Conservation (phyloP, 495 filamentous ascomycete genomes). For the Chaetomium cochliodes region DNA sequence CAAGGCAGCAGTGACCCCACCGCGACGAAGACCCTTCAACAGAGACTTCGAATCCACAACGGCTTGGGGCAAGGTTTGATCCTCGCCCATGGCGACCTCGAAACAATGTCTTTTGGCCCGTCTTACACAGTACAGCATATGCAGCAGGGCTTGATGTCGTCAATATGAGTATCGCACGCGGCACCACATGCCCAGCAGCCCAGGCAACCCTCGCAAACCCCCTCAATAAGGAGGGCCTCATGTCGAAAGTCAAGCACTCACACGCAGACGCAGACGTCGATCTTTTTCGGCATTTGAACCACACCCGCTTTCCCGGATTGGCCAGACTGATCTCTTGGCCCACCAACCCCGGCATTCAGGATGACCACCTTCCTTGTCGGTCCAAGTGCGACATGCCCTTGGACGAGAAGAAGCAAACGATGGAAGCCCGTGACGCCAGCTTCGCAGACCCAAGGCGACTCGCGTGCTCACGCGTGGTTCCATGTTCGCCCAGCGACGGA, state of each 20-base stretch:
- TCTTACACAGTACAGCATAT: not conserved
- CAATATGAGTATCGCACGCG: not conserved
- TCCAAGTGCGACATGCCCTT: not conserved
- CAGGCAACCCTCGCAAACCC: not conserved
- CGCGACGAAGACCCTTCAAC: not conserved
- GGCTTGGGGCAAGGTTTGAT: not conserved
- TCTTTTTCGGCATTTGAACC: constrained; percentile 7
- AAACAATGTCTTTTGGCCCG: no score
- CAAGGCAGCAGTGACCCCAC: not conserved
- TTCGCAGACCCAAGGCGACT: not conserved
- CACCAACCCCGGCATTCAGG: not conserved
- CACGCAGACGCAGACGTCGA: constrained; percentile 3
- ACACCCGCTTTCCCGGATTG: constrained; percentile 3
- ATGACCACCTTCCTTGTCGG: constrained; percentile 6
- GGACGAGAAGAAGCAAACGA: not conserved
- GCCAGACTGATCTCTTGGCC: constrained; percentile 6
- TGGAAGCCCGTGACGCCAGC: not conserved
- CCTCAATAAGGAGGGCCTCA: not conserved
- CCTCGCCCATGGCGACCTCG: not conserved
- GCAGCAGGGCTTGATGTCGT: not conserved
- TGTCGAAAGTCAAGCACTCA: not conserved
- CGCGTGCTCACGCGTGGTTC: not conserved
- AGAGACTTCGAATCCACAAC: not conserved
- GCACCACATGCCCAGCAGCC: not conserved
- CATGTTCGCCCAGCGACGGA: not conserved